phyloP scores from a whole-genome alignment of 2,329 filamentous ascomycete genomes.

The Aureobasidium subglaciale region DNA sequence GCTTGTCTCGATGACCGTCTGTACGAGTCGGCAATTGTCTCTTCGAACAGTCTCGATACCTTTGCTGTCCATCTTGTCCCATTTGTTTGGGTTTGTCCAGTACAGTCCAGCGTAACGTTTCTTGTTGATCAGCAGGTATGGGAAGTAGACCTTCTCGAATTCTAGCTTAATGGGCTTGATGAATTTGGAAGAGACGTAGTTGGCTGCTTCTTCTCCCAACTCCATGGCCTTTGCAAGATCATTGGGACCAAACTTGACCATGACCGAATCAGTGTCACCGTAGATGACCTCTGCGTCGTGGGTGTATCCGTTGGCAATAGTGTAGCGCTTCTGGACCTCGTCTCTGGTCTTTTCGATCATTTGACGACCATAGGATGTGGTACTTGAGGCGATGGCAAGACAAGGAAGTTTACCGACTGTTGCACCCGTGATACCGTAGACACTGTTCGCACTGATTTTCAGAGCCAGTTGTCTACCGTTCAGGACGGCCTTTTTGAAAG shows the following conservation, averaged over 20 bases:
- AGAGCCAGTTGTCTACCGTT: slow-evolving; percentile 94
- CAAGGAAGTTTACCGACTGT: slow-evolving; percentile 94
- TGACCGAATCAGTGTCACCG: slow-evolving; percentile 97
- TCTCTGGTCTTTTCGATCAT: slow-evolving; percentile 98
- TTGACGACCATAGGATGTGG: slow-evolving; percentile 90
- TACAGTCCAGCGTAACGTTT: slow-evolving; percentile 97
- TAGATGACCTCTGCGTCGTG: slow-evolving; percentile 97
- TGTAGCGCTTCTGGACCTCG: slow-evolving; percentile 88
- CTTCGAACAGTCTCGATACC: slow-evolving; percentile 96
- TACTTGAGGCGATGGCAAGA: slow-evolving; percentile 90
- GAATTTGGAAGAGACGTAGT: slow-evolving; percentile 85
- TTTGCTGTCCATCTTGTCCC: slow-evolving; percentile 99
- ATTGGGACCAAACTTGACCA: slow-evolving; percentile 95
- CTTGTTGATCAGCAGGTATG: slow-evolving; percentile 98
- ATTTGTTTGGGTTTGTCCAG: slow-evolving; percentile 91
- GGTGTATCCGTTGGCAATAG: slow-evolving; percentile 85
- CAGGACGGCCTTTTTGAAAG: slow-evolving; percentile 95
- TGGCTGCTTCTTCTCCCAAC: slow-evolving; percentile 84
- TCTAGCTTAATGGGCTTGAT: slow-evolving; percentile 96
- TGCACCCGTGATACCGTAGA: slow-evolving; percentile 94
- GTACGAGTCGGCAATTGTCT: slow-evolving; percentile 92
- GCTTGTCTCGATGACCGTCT: slow-evolving; percentile 96
- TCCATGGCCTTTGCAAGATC: slow-evolving; percentile 88
- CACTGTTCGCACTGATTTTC: slow-evolving; percentile 95
- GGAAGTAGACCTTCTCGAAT: slow-evolving; percentile 98